Conservation (phyloP, 2,329 filamentous ascomycete genomes). For the Colletotrichum eremochloae region DNA sequence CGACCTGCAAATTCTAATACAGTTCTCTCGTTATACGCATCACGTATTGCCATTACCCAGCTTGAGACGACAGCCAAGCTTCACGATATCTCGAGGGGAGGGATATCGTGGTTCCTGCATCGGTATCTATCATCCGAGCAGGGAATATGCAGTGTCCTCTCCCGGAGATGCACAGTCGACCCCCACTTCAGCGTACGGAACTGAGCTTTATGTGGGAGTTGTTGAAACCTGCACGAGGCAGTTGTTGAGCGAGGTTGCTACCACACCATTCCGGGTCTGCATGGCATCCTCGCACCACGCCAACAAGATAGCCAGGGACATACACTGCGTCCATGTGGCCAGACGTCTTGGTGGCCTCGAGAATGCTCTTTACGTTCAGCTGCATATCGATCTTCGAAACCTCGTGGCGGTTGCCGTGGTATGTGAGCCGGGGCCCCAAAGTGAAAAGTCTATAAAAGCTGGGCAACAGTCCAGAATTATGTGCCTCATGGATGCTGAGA, state of each 20-base stretch:
- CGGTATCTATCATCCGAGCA: background rate
- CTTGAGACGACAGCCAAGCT: background rate
- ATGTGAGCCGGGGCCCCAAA: background rate
- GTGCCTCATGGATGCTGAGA: background rate
- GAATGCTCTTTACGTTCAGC: constrained; percentile 1
- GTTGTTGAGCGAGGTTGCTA: constrained; percentile 8
- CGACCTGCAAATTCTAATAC: background rate
- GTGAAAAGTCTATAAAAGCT: constrained; percentile 16
- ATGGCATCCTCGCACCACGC: constrained; percentile 4
- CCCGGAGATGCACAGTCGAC: constrained; percentile 19
- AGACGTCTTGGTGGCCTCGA: background rate
- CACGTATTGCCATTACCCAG: too few relatives aligned
- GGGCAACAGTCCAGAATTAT: background rate
- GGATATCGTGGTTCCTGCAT: constrained; percentile 9
- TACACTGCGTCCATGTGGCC: constrained; percentile 21
- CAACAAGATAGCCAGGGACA: background rate
- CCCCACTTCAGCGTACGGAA: background rate
- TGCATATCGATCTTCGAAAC: constrained; percentile 13
- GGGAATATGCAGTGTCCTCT: constrained; percentile 4
- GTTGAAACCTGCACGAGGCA: constrained; percentile 5
- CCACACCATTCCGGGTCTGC: background rate
- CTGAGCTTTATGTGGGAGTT: constrained; percentile 28
- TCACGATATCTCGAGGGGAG: background rate
- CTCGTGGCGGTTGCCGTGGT: background rate
- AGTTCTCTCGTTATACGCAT: background rate